Evolutionary conservation across 805 yeast genomes (phyloP), one percentile per base, ranked within the genome.

Genomic region (Isabelozyma rhagii): DNA sequence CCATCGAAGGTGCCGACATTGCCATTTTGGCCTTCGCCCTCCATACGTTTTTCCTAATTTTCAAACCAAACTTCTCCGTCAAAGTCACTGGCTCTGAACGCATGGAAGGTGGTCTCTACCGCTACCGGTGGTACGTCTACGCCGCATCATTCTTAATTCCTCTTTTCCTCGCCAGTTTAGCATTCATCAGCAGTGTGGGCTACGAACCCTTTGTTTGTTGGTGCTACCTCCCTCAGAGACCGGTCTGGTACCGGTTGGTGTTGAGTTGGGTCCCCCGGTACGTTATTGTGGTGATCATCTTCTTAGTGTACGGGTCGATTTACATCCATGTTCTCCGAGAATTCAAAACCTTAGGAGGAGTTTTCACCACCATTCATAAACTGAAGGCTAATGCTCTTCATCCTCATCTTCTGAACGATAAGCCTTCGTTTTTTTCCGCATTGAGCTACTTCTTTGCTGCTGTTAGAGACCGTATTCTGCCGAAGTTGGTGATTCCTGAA

Each of bases 231-330:
- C 91, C 96, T 0, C 80, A 81, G 41, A 53, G 68, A 1, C 96
- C 96, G 0, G 61, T 76, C 7, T 90, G 94, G 94, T 85, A 83
- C 62, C 72, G 89, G 50, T 61, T 86, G 39, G 90, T 74, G 1
- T 68, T 91, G 45, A 81, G 90, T 55, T 92, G 96, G 96, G 84
- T 83, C 1, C 91, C 96, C 10, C 75, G 97, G 45, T 90, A 83
- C 62, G 66, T 80, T 50, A 79, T 91, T 48, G 78, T 87, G 51
- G 61, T 87, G 8, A 60, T 78, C 25, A 87, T 92, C 54, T 59
- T 88, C 36, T 63, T 75, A 3, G 81, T 89, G 43, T 91, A 91
- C 64, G 70, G 81, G 45, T 74, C 85, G 39, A 84, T 91, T 46
- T 91, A 91, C 65, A 67, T 81, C 52, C 88, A 86, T 60, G 93